phyloP scores from a whole-genome alignment of 1,284 basidiomycete species.

The Amylostereum areolatum region DNA sequence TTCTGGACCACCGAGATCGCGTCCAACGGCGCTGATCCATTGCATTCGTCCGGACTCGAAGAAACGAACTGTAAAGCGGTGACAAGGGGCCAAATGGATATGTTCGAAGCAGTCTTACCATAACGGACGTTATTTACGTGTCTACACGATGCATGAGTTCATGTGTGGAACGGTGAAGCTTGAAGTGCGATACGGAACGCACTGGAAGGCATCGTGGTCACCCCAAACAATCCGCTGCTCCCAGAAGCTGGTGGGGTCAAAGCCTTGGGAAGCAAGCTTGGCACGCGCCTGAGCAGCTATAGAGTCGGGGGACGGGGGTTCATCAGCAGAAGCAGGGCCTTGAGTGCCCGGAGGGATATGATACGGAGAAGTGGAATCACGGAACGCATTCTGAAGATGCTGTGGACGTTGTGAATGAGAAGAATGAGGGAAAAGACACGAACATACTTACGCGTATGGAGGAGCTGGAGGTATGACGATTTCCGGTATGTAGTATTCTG shows the following conservation, averaged over 20 bases:
- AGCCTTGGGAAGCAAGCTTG: constrained; percentile 43
- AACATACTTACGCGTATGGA: constrained; percentile 7
- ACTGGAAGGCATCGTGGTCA: constrained; percentile 72
- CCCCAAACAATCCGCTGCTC: constrained; percentile 72
- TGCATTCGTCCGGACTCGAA: constrained; percentile 68
- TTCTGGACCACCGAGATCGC: constrained; percentile 50
- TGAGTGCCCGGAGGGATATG: constrained; percentile 52
- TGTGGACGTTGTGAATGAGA: constrained; percentile 9
- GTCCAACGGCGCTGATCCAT: constrained; percentile 54
- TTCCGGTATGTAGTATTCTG: no score
- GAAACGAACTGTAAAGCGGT: constrained; percentile 40
- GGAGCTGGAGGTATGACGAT: background rate
- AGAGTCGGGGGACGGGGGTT: constrained; percentile 13
- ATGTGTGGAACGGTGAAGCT: background rate
- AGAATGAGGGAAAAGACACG: background rate
- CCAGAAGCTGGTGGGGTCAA: constrained; percentile 59
- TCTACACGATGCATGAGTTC: constrained; percentile 26
- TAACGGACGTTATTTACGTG: constrained; percentile 77
- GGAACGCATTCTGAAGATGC: constrained; percentile 52
- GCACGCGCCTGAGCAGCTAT: constrained; percentile 32
- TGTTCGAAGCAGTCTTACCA: constrained; percentile 29
- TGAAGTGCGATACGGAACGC: constrained; percentile 18
- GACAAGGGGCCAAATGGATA: constrained; percentile 1
- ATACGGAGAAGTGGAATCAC: constrained; percentile 61
- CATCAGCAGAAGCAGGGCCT: constrained; percentile 56